Conservation (phyloP, 768 basidiomycete species). For the Butyriboletus loyo region DNA sequence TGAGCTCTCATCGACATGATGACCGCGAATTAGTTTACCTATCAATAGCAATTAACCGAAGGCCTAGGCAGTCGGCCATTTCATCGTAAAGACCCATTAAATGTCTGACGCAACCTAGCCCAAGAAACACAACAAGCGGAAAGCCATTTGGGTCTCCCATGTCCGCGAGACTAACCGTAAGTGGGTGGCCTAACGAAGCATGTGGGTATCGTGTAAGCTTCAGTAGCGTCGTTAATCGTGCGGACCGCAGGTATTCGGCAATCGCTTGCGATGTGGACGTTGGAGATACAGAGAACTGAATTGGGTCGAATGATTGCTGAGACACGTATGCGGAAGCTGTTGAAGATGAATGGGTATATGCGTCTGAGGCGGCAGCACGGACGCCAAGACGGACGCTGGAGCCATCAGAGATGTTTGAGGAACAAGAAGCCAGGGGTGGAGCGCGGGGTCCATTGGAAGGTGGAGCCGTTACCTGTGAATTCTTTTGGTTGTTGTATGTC, state of each 20-base stretch:
- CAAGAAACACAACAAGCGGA: conserved; percentile 90
- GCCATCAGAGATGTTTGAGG: conserved; percentile 56
- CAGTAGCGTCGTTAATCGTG: conserved; percentile 78
- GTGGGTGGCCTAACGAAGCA: conserved; percentile 67
- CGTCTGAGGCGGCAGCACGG: conserved; percentile 41
- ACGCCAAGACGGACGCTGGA: conserved; percentile 39
- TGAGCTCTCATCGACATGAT: conserved; percentile 10
- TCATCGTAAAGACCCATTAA: conserved; percentile 96
- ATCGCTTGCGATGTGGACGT: conserved; percentile 65
- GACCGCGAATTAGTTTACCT: conserved; percentile 46
- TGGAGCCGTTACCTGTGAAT: conserved; percentile 29
- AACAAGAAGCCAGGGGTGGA: conserved; percentile 21
- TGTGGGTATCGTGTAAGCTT: conserved; percentile 79
- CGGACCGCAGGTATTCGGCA: conserved; percentile 84
- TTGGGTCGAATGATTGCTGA: conserved; percentile 25
- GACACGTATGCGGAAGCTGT: conserved; percentile 20
- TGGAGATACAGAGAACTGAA: conserved; percentile 43
- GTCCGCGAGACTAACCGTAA: conserved; percentile 90
- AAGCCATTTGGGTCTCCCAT: conserved; percentile 81
- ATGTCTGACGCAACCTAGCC: conserved; percentile 91
- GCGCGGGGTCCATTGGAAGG: conserved; percentile 45
- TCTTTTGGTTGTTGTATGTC: conserved; percentile 60
- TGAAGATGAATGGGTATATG: conserved; percentile 53
- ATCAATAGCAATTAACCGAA: conserved; percentile 92
- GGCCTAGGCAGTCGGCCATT: conserved; percentile 82